phyloP scores from a whole-genome alignment of 371 early-diverging fungal genomes.

The Mortierella sp. region DNA sequence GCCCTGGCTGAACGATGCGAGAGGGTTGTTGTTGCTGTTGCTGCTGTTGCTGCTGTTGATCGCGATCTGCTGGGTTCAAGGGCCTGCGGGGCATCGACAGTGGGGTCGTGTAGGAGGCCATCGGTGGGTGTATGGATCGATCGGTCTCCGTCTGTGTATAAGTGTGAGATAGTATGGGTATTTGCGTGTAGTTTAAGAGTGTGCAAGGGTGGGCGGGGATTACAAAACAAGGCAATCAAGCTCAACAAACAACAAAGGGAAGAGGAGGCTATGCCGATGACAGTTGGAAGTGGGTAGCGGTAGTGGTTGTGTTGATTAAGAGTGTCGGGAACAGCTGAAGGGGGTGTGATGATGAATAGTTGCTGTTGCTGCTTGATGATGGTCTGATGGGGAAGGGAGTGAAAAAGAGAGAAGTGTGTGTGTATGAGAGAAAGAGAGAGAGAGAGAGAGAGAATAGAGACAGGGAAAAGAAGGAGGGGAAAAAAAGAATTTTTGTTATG shows the following conservation, averaged over 20 bases:
- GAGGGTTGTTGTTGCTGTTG: neutral
- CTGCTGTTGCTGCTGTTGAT: constrained; percentile 16
- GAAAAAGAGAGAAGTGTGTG: too few relatives aligned
- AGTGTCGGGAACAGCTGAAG: too few relatives aligned
- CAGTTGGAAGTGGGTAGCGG: neutral
- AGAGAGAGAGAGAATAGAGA: neutral
- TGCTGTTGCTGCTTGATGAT: neutral
- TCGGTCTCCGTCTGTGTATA: neutral
- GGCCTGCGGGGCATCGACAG: constrained; percentile 16
- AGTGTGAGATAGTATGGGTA: neutral
- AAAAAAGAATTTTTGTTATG: neutral
- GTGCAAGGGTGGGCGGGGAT: neutral
- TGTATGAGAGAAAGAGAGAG: neutral
- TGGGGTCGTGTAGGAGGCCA: constrained; percentile 12
- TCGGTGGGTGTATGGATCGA: neutral
- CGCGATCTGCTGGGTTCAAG: neutral
- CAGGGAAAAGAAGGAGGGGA: neutral
- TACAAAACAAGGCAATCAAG: neutral
- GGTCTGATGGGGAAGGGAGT: neutral
- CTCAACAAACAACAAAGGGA: neutral
- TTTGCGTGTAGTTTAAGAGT: neutral
- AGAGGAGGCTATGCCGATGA: neutral
- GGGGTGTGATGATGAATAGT: neutral
- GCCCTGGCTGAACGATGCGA: neutral
- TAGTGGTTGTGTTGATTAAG: neutral